These are phyloP conservation scores for Acanthamoeba culbertsoni DNA, from an alignment of 208 protist species.

Conservation along the genomic window DNA sequence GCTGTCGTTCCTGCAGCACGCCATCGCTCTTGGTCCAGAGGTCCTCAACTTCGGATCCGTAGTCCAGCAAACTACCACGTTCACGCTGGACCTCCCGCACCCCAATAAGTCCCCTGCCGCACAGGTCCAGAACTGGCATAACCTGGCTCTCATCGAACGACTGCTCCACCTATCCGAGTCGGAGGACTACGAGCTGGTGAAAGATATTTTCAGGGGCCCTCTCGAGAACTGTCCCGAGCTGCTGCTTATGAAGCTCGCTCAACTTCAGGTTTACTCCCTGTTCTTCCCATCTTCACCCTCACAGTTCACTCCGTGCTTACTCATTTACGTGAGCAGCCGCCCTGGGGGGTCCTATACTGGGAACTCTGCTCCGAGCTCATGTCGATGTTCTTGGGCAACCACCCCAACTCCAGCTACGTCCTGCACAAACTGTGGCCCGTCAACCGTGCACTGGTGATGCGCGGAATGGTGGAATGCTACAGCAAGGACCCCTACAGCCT, in stretches of 20 bases:
- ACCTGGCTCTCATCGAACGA: conserved; percentile 76
- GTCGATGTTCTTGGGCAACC: conserved; percentile 57
- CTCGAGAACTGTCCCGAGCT: conserved; percentile 81
- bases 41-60: conserved; percentile 52
- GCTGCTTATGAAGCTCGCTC: conserved; percentile 71
- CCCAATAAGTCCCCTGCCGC: conserved; percentile 71
- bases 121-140: conserved; percentile 74
- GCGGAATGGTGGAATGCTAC: conserved; percentile 75
- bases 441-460: conserved; percentile 70
- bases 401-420: conserved; percentile 65
- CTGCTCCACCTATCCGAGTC: conserved; percentile 75
- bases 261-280: neutral
- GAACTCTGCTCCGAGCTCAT: conserved; percentile 70
- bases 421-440: conserved; percentile 76
- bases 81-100: conserved; percentile 80
- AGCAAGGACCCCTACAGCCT: conserved; percentile 71
- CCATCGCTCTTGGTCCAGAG: neutral
- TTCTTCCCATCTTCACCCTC: neutral
- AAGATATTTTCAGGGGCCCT: conserved; percentile 77
- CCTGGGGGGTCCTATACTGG: conserved; percentile 64
- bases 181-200: conserved; percentile 60
- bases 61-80: conserved; percentile 65
- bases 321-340: conserved; percentile 24
- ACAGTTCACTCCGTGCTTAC: neutral
- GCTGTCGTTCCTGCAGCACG: conserved; percentile 26